These are phyloP conservation scores for Epithele typhae DNA, from an alignment of 768 basidiomycete species.

Conservation along the genomic window DNA sequence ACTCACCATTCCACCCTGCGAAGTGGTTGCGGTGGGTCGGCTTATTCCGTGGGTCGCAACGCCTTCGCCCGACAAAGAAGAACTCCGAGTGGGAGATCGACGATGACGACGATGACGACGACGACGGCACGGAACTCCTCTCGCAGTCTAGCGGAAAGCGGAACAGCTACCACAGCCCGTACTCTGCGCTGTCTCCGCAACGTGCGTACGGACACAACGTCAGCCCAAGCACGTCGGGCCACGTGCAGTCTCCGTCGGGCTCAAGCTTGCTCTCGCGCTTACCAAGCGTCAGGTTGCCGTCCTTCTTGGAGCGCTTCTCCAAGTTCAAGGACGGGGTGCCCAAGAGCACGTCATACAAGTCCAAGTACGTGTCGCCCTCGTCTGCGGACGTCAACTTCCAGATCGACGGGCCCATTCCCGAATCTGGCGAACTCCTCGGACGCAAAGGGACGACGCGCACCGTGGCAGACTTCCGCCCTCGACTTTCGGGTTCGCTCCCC, in stretches of 20 bases:
- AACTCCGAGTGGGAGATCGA: slow-evolving; percentile 13
- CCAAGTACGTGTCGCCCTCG: slow-evolving; percentile 10
- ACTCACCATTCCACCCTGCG: neutral
- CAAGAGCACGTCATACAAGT: slow-evolving; percentile 9
- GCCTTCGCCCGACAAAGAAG: slow-evolving; percentile 7
- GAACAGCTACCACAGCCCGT: neutral
- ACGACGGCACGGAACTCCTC: neutral
- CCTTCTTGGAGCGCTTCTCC: slow-evolving; percentile 10
- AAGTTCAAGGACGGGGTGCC: slow-evolving; percentile 5
- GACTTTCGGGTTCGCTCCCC: too few species aligned
- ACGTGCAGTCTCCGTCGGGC: slow-evolving; percentile 5
- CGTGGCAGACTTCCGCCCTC: too few species aligned
- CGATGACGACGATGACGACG: slow-evolving; percentile 3
- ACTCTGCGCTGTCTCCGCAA: neutral
- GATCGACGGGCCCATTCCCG: slow-evolving; percentile 5
- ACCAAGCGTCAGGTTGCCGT: slow-evolving; percentile 3
- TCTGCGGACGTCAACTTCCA: slow-evolving; percentile 9
- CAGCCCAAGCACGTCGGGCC: slow-evolving; percentile 3
- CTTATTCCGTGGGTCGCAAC: neutral
- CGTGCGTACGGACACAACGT: neutral
- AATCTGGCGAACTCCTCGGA: neutral
- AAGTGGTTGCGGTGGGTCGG: neutral
- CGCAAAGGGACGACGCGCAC: too few species aligned
- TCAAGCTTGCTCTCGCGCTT: slow-evolving; percentile 6
- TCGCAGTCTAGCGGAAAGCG: too few species aligned